phyloP scores from a whole-genome alignment of 371 early-diverging fungal species.

The Syncephalastrum monosporum region DNA sequence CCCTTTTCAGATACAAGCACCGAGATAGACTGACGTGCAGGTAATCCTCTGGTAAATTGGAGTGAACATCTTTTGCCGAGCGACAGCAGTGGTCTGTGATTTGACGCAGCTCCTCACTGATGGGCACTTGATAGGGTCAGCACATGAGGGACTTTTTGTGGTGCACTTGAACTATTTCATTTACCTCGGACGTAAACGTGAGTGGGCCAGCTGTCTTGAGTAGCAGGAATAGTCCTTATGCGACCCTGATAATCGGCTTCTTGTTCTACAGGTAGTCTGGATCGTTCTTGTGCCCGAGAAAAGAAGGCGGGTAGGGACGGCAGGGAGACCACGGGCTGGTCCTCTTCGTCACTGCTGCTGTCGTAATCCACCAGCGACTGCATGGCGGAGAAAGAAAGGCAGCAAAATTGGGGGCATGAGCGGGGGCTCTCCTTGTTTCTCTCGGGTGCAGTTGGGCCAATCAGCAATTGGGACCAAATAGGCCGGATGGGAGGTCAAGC shows the following conservation, averaged over 20 bases:
- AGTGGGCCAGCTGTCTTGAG: constrained; percentile 36
- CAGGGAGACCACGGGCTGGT: not conserved
- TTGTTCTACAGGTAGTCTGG: no score
- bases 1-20: constrained; percentile 33
- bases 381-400: no score
- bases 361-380: not conserved
- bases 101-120: constrained; percentile 7
- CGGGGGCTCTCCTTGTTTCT: no score
- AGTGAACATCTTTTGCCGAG: constrained; percentile 1
- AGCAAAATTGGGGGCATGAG: no score
- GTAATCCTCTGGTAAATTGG: constrained; percentile 6
- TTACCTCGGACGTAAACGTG: constrained; percentile 44
- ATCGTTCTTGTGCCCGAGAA: no score
- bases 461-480: no score
- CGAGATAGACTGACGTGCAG: constrained; percentile 40
- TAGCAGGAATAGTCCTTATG: no score
- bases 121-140: constrained; percentile 3
- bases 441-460: no score
- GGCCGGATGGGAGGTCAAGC: no score
- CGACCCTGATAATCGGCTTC: no score
- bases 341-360: constrained; percentile 1
- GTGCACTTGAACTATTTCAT: not conserved
- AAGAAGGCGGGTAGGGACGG: no score
- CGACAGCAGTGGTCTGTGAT: constrained; percentile 6
- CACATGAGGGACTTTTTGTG: not conserved